These are phyloP conservation scores for Tolypocladium guangdongense DNA, from an alignment of 2,329 filamentous ascomycete species.

Conservation along the genomic window DNA sequence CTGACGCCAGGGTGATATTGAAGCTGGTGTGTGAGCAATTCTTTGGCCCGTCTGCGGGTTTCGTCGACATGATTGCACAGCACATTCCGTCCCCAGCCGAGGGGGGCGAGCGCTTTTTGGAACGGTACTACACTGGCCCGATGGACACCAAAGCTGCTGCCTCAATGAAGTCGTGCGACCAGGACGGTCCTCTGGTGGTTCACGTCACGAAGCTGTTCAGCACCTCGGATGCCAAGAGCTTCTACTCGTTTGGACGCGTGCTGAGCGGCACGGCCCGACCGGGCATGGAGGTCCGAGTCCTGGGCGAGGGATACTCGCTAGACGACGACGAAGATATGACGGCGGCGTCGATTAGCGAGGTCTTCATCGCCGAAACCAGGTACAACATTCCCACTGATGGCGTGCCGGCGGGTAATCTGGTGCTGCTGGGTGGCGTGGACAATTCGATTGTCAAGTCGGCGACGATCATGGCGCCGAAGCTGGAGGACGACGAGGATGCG, in stretches of 20 bases:
- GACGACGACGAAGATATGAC: slow-evolving; percentile 99
- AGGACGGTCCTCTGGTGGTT: slow-evolving; percentile 83
- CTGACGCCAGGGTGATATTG: slow-evolving; percentile 79
- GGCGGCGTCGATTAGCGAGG: slow-evolving; percentile 69
- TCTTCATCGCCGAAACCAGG: slow-evolving; percentile 82
- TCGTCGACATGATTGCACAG: slow-evolving; percentile 89
- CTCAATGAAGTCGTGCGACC: slow-evolving; percentile 72
- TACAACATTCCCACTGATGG: slow-evolving; percentile 90
- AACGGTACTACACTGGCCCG: slow-evolving; percentile 87
- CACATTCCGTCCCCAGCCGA: slow-evolving; percentile 82
- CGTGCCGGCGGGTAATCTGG: slow-evolving; percentile 87
- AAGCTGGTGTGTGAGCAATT: slow-evolving; percentile 90
- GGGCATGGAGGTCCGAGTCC: slow-evolving; percentile 73
- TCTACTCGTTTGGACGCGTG: slow-evolving; percentile 82
- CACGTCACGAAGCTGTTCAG: slow-evolving; percentile 92
- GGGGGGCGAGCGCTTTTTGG: slow-evolving; percentile 63
- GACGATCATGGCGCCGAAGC: slow-evolving; percentile 69
- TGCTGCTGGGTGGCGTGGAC: slow-evolving; percentile 84
- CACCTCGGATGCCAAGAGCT: slow-evolving; percentile 78
- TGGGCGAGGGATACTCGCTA: slow-evolving; percentile 90
- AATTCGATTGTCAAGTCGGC: slow-evolving; percentile 98
- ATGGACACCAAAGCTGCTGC: slow-evolving; percentile 69
- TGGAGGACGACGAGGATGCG: slow-evolving; percentile 81
- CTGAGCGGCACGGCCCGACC: slow-evolving; percentile 83
- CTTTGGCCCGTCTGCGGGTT: slow-evolving; percentile 79